These are phyloP conservation scores for Emericellopsis cladophorae DNA, from an alignment of 2,329 filamentous ascomycete genomes.

Conservation along the genomic window DNA sequence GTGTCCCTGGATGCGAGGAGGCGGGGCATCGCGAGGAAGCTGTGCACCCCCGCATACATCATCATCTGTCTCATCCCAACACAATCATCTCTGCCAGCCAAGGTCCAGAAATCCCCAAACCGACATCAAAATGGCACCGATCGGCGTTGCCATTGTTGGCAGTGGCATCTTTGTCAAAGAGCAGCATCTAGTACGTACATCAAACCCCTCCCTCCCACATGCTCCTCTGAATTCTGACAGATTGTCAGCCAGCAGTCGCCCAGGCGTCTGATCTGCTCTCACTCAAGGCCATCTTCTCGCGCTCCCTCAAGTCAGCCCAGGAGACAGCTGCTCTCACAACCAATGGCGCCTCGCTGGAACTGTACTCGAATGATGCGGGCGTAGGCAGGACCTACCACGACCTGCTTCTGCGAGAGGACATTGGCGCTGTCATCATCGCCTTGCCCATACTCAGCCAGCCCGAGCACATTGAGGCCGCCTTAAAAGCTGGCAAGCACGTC, in stretches of 20 bases:
- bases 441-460: conserved; percentile 52
- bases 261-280: conserved; percentile 28
- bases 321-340: conserved; percentile 24
- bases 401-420: conserved; percentile 39
- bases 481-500: conserved; percentile 57
- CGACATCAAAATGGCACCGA: conserved; percentile 17
- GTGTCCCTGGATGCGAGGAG: too few species aligned
- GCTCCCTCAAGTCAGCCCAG: conserved; percentile 44
- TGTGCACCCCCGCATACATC: too few species aligned
- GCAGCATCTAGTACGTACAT: conserved; percentile 35
- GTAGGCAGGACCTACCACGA: conserved; percentile 32
- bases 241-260: conserved; percentile 40
- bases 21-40: too few species aligned
- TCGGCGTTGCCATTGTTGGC: conserved; percentile 48
- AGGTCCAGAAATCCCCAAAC: too few species aligned
- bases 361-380: conserved; percentile 45
- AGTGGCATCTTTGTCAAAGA: conserved; percentile 50
- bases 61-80: too few species aligned
- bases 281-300: conserved; percentile 55
- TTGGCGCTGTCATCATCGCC: conserved; percentile 42
- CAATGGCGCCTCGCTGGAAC: conserved; percentile 18
- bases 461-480: conserved; percentile 40
- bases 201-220: background rate
- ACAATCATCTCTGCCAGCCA: too few species aligned
- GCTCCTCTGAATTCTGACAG: conserved; percentile 5